These are phyloP conservation scores for Achlya hypogyna DNA, from an alignment of 352 stramenopile species.

Conservation along the genomic window DNA sequence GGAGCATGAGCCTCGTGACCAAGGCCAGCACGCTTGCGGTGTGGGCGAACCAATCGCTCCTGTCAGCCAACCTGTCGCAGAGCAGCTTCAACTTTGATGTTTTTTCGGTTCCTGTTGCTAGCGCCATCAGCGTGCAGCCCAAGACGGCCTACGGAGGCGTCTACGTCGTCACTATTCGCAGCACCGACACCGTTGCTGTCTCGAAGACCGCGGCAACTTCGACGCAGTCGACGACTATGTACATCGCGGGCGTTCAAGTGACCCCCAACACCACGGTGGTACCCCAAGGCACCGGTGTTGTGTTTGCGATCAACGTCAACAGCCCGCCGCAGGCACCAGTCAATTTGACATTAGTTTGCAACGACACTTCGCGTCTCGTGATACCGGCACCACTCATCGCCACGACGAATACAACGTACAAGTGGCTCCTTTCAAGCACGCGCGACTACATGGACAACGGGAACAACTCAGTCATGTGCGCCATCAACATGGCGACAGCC, in stretches of 20 bases:
- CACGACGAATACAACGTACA: not conserved
- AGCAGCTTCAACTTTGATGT: not conserved
- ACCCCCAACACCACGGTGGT: not conserved
- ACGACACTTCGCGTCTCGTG: not conserved
- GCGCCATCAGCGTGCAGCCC: not conserved
- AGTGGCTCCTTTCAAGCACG: not conserved
- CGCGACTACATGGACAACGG: conserved; percentile 5
- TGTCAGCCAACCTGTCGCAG: not conserved
- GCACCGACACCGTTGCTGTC: not conserved
- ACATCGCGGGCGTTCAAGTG: not conserved
- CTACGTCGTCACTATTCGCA: not conserved
- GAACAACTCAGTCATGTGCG: not conserved
- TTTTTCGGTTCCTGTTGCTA: not conserved
- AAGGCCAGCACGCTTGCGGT: not conserved
- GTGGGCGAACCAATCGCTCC: not conserved
- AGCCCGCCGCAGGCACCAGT: not conserved
- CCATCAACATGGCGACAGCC: not conserved
- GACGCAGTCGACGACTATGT: not conserved
- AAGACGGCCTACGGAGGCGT: not conserved
- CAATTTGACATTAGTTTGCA: not conserved
- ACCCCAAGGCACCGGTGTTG: not conserved
- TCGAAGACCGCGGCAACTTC: not conserved
- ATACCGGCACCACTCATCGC: not conserved
- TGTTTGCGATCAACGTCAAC: not conserved
- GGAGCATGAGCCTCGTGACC: not conserved